Conservation (phyloP, 1,284 basidiomycete species). For the Bjerkandera adusta region DNA sequence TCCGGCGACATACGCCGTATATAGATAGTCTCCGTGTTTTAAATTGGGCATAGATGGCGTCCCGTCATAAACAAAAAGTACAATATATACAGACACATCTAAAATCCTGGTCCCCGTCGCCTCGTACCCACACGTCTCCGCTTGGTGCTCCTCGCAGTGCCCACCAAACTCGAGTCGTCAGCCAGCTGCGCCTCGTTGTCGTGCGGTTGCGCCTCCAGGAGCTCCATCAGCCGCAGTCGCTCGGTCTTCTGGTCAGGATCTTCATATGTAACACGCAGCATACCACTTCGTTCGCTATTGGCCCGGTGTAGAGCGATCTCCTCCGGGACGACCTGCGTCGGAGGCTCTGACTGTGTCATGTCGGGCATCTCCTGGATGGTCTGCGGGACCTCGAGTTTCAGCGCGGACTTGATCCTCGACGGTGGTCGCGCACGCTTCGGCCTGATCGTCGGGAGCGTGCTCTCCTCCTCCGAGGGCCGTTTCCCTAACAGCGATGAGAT, state of each 20-base stretch:
- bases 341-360: background rate
- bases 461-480: conserved; percentile 40
- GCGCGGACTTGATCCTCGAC: background rate
- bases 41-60: no score
- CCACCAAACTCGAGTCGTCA: no score
- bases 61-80: no score
- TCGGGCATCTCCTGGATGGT: conserved; percentile 18
- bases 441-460: background rate
- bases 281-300: conserved; percentile 34
- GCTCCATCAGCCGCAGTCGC: conserved; percentile 44
- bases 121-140: no score
- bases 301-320: no score
- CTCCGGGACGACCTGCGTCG: background rate
- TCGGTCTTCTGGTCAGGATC: conserved; percentile 62
- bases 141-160: no score
- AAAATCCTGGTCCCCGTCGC: no score
- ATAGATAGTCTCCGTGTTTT: conserved; percentile 6
- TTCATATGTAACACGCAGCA: conserved; percentile 61
- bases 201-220: conserved; percentile 23
- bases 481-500: conserved; percentile 68
- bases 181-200: background rate
- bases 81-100: no score
- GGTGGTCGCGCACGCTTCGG: conserved; percentile 40
- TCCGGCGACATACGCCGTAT: conserved; percentile 9
- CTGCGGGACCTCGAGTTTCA: conserved; percentile 27